Conservation (phyloP, 495 filamentous ascomycete species). For the Xylaria acuta region DNA sequence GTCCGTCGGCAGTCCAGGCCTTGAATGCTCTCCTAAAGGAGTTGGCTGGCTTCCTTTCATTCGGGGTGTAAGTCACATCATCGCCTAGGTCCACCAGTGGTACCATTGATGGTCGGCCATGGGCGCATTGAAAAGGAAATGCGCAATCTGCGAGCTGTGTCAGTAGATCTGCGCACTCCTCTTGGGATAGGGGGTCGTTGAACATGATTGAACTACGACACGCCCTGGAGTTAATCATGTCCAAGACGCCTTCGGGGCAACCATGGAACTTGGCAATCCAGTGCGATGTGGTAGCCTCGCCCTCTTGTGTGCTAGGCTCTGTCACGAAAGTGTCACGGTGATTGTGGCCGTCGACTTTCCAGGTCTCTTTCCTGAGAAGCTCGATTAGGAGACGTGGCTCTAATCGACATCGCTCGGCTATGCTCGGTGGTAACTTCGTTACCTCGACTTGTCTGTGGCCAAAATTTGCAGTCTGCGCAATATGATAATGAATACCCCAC, state of each 20-base stretch:
- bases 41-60: conserved; percentile 17
- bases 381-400: conserved; percentile 73
- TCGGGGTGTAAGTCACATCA: neutral
- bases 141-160: conserved; percentile 66
- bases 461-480: conserved; percentile 22
- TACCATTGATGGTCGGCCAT: conserved; percentile 80
- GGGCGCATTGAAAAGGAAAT: conserved; percentile 94
- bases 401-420: conserved; percentile 75
- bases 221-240: conserved; percentile 87
- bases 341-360: conserved; percentile 54
- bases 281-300: conserved; percentile 24
- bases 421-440: conserved; percentile 67
- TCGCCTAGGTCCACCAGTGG: conserved; percentile 68
- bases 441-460: conserved; percentile 51
- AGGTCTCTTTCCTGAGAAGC: conserved; percentile 76
- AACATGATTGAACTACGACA: conserved; percentile 97
- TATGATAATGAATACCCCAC: conserved; percentile 76
- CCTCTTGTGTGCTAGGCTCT: neutral
- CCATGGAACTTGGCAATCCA: conserved; percentile 68
- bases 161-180: conserved; percentile 72
- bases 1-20: conserved; percentile 20
- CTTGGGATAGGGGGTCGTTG: conserved; percentile 73
- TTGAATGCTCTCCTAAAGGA: conserved; percentile 35
- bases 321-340: neutral
- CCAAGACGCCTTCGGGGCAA: conserved; percentile 80